Evolutionary conservation across 805 yeast genomes (phyloP), one percentile per base, ranked within the genome.

Genomic region (Scheffersomyces ergatensis): DNA sequence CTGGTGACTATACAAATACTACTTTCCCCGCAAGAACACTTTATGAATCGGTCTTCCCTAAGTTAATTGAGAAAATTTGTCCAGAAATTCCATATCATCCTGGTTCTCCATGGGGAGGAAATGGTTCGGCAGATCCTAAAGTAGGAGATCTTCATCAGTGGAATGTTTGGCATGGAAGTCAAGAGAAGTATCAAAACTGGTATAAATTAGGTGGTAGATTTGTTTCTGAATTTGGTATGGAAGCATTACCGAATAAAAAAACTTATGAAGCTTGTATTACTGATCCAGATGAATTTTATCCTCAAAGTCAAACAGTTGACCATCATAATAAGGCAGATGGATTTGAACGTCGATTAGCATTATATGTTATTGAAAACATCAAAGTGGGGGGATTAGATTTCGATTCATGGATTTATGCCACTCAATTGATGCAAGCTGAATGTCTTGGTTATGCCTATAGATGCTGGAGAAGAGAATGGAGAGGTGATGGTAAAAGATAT

Each of bases 161-260:
- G 81, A 74, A 74, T 46, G 77, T 76, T 7, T 76, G 80, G 80
- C 82, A 76, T 46, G 81, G 80, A 1, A 52, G 60, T 17, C 76
- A 74, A 50, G 71, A 68, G 39, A 65, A 62, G 44, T 76, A 76
- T 47, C 82, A 76, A 45, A 58, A 73, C 48, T 74, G 78, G 78
- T 54, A 55, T 32, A 57, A 61, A 36, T 52, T 76, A 2, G 70
- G 64, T 5, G 81, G 80, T 2, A 47, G 80, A 23, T 77, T 76
- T 54, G 65, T 77, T 3, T 66, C 76, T 24, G 82, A 76, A 51
- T 77, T 76, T 57, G 82, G 81, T 1, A 76, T 76, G 80, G 67
- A 66, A 42, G 74, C 73, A 0, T 60, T 70, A 14, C 79, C 80
- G 0, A 42, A 50, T 17, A 37, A 53, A 14, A 57, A 60, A 39